Evolutionary conservation across 768 basidiomycete species (phyloP), one percentile per base, ranked within the genome.

Genomic region (Boletus tomentosulus): DNA sequence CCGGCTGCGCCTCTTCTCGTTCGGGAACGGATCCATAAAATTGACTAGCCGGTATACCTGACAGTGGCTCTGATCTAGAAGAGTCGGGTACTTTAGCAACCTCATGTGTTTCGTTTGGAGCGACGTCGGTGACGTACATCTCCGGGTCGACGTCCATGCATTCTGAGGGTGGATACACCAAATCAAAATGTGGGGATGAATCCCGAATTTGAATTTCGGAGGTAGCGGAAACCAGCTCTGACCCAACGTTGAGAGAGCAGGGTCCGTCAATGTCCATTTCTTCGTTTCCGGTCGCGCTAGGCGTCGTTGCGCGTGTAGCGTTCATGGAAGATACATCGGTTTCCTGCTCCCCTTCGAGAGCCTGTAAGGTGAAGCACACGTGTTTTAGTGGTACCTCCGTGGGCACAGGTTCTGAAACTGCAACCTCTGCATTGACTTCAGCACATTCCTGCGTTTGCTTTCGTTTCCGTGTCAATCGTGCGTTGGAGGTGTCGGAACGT

Each of bases 131-230:
- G 34, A 16, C 30, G 11, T 45, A 25, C 10, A 54, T 35, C 1
- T 53, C 51, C 12, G 4, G 31, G 34, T 69, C 69, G n/a, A 68
- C 53, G 27, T 71, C 64, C 66, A 70, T 71, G 28, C 6, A 2
- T 28, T 66, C 66, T 10, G 65, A 61, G 9, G 54, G 27, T 25
- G 67, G 62, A 45, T 59, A 57, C 24, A 15, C 6, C 51, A 67
- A 35, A n/a, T 60, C 30, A 9, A 6, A 2, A 34, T 6, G 6
- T 3, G 59, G 57, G 7, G 63, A 63, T 25, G 51, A 48, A 37
- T 50, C 57, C 30, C 59, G 67, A 45, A 37, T 42, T 34, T 49
- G 48, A 41, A 34, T 13, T 30, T 48, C 56, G 35, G 51, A 53
- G 13, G 42, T 28, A 16, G 46, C 44, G 25, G 55, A 62, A 43